Base-by-base conservation (phyloP, 2,329 filamentous ascomycete genomes). In the Amylocarpus encephaloides region DNA sequence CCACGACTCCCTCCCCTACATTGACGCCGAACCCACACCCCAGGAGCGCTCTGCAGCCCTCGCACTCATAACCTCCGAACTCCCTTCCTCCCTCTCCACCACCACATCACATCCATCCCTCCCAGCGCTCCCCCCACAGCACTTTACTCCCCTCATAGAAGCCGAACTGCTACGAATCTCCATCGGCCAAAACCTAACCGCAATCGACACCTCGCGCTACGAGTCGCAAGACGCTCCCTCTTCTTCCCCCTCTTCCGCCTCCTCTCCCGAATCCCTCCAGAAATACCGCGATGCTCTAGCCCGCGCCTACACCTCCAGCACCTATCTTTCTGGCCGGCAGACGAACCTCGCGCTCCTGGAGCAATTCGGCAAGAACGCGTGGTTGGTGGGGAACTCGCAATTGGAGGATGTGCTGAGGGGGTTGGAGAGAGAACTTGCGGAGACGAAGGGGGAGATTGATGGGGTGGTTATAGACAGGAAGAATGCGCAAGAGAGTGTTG, bases 311-410 rank as follows among this genome's bases (percentile, higher is more conserved):
- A 74, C 74, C 0, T 75, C 75, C 45, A 75, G 74, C 36, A 73
- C 77, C 3, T 83, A 85, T 64, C 70, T 86, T 18, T 68, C 73
- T 2, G 71, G 43, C 2, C 54, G 64, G 1, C 40, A 51, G 9
- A 54, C 55, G 2, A 62, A 64, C 30, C 53, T 66, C 3, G 52
- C 50, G 3, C 43, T 63, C 9, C 55, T 66, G 2, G 55, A 61
- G 29, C 51, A 53, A 15, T 66, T 59, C 38, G 93, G 92, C 59
- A 88, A 88, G 70, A 95, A 95, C 67, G 85, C 88, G 9, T 97
- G 93, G 92, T 75, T 98, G 49, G 78, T 95, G 7, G 81, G 81
- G 5, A 98, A 98, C 68, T 80, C 84, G 60, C 82, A 87, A 59
- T 68, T 90, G 16, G 92, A 96, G 70, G 79, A 80, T 39, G 78